A percentile compares a stretch with the other conserved stretches of the same genome.
phyloP scores from a whole-genome alignment of 2,329 filamentous ascomycete genomes.

The Fusarium devonianum region DNA sequence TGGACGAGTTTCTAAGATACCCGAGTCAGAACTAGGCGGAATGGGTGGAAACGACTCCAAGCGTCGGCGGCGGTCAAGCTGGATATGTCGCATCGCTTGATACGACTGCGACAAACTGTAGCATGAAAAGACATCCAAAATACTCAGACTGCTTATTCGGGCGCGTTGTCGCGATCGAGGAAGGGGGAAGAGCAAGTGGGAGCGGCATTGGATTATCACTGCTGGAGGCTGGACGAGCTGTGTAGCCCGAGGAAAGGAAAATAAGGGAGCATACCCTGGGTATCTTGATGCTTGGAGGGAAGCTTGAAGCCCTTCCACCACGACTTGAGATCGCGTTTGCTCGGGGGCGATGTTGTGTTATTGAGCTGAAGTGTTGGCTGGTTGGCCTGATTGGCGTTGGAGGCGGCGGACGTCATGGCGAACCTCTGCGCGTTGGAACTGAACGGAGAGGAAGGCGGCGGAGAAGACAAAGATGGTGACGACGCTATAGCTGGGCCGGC shows the following conservation, averaged over 20 bases:
- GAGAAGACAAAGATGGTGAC: slow-evolving; percentile 21
- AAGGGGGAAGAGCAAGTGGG: background rate
- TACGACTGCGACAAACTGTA: slow-evolving; percentile 4
- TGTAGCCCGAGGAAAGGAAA: slow-evolving; percentile 10
- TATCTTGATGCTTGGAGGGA: slow-evolving; percentile 63
- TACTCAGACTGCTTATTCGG: background rate
- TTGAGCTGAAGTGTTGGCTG: slow-evolving; percentile 42
- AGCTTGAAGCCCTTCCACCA: slow-evolving; percentile 99
- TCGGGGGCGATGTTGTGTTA: slow-evolving; percentile 73
- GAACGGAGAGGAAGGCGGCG: slow-evolving; percentile 11
- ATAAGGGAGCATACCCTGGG: slow-evolving; percentile 55
- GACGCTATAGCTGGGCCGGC: slow-evolving; percentile 41
- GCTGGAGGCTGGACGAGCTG: slow-evolving; percentile 7
- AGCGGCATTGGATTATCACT: slow-evolving; percentile 6
- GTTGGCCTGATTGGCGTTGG: slow-evolving; percentile 45
- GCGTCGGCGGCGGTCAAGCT: background rate
- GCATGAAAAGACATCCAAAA: background rate
- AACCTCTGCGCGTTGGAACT: slow-evolving; percentile 23
- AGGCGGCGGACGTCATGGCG: slow-evolving; percentile 49
- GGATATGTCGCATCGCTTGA: slow-evolving; percentile 1
- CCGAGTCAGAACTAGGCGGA: slow-evolving; percentile 28
- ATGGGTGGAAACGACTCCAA: slow-evolving; percentile 7
- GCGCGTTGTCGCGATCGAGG: slow-evolving; percentile 8
- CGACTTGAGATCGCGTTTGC: slow-evolving; percentile 86
- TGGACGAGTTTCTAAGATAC: slow-evolving; percentile 54